phyloP scores from a whole-genome alignment of 2,329 filamentous ascomycete genomes.

The Didymella pinodella region DNA sequence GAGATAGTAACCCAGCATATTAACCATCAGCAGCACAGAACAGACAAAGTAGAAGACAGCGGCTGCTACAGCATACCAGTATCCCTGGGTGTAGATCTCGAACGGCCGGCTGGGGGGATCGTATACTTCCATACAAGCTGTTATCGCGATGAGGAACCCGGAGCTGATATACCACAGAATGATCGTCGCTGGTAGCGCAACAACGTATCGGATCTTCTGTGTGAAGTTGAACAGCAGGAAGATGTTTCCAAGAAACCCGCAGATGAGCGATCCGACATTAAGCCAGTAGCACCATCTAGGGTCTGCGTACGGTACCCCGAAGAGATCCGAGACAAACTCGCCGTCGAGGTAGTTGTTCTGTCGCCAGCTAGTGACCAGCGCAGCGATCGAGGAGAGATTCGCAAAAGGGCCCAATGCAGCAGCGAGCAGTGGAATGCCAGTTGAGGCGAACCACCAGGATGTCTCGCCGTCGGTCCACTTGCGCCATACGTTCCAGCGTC shows the following conservation, averaged over 20 bases:
- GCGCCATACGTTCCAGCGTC: slow-evolving; percentile 7
- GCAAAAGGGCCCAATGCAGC: slow-evolving; percentile 86
- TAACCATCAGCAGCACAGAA: slow-evolving; percentile 77
- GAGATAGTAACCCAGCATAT: slow-evolving; percentile 78
- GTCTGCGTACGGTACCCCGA: slow-evolving; percentile 68
- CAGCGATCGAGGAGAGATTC: slow-evolving; percentile 86
- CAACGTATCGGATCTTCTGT: slow-evolving; percentile 76
- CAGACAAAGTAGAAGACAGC: slow-evolving; percentile 81
- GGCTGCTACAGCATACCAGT: slow-evolving; percentile 84
- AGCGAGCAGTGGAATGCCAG: slow-evolving; percentile 68
- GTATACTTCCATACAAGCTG: slow-evolving; percentile 71
- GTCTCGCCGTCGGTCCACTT: slow-evolving; percentile 15
- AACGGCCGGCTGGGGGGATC: slow-evolving; percentile 57
- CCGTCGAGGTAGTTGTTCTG: slow-evolving; percentile 61
- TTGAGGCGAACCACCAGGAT: slow-evolving; percentile 52
- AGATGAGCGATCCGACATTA: slow-evolving; percentile 78
- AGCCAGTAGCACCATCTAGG: slow-evolving; percentile 69
- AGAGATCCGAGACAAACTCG: slow-evolving; percentile 59
- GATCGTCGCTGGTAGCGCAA: slow-evolving; percentile 86
- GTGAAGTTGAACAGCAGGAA: slow-evolving; percentile 91
- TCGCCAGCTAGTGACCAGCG: slow-evolving; percentile 82
- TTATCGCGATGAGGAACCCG: slow-evolving; percentile 70
- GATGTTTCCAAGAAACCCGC: slow-evolving; percentile 80
- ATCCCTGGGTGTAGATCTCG: slow-evolving; percentile 77
- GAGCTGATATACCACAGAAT: slow-evolving; percentile 75